These are phyloP conservation scores for Flaveria sonorensis DNA, from an alignment of 129 eudicot genomes.

Conservation along the genomic window DNA sequence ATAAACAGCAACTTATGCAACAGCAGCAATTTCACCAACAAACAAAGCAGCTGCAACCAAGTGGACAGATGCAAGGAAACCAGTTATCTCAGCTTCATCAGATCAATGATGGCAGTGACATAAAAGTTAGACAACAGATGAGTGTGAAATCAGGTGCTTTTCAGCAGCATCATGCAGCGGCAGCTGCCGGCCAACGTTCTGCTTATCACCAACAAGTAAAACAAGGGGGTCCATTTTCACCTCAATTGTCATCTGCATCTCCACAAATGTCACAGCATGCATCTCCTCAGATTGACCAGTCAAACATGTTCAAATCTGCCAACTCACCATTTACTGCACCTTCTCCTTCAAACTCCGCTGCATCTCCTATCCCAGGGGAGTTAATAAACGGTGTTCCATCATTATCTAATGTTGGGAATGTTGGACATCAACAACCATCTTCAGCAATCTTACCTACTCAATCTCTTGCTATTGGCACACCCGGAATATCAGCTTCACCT, in stretches of 20 bases:
- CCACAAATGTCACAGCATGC: constrained; percentile 78
- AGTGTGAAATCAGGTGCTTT: constrained; percentile 62
- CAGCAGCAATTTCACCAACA: constrained; percentile 64
- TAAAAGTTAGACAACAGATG: constrained; percentile 68
- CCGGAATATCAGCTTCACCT: constrained; percentile 96
- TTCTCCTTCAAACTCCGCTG: constrained; percentile 78
- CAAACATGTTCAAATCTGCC: constrained; percentile 65
- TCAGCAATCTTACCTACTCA: constrained; percentile 52
- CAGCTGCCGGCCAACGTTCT: constrained; percentile 46
- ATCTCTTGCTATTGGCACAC: constrained; percentile 63
- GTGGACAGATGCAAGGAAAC: constrained; percentile 55
- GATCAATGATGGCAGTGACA: constrained; percentile 54
- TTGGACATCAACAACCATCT: constrained; percentile 56
- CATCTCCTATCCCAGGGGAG: constrained; percentile 73
- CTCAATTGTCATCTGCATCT: constrained; percentile 67
- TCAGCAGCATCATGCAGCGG: constrained; percentile 66
- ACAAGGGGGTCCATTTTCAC: constrained; percentile 67
- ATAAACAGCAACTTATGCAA: constrained; percentile 49
- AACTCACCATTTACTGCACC: constrained; percentile 77
- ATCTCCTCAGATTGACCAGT: constrained; percentile 90
- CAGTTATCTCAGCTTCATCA: constrained; percentile 71
- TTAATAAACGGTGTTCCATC: constrained; percentile 61
- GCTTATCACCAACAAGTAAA: constrained; percentile 65
- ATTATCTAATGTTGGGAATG: constrained; percentile 60
- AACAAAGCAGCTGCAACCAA: constrained; percentile 37